Conservation (phyloP, 768 basidiomycete genomes). For the Termitomyces bulborhizus region DNA sequence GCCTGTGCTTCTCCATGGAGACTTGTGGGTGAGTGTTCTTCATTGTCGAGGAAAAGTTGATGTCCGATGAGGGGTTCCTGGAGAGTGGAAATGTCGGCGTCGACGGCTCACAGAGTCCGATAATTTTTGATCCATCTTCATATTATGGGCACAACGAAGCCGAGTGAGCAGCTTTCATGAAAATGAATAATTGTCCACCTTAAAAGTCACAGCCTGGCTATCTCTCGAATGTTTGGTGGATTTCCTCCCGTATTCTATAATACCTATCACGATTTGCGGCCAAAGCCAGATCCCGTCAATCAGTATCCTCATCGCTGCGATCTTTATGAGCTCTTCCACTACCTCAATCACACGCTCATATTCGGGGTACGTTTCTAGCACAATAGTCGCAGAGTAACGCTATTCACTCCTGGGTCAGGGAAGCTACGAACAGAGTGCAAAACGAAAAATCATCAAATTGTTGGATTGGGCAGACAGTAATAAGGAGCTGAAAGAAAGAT, state of each 20-base stretch:
- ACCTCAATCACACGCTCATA: conserved; percentile 73
- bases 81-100: conserved; percentile 73
- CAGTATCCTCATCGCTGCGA: conserved; percentile 60
- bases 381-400: background rate
- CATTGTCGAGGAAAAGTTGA: background rate
- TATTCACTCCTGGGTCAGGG: conserved; percentile 24
- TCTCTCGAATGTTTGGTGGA: conserved; percentile 77
- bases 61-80: background rate
- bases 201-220: conserved; percentile 49
- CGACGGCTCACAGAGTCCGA: conserved; percentile 46
- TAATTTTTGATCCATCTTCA: conserved; percentile 76
- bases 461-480: conserved; percentile 9
- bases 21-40: conserved; percentile 58
- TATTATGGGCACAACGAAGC: conserved; percentile 80
- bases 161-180: conserved; percentile 43
- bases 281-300: conserved; percentile 58
- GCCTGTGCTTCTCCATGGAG: conserved; percentile 73
- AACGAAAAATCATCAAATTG: conserved; percentile 34
- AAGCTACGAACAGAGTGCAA: conserved; percentile 49
- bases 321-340: conserved; percentile 78
- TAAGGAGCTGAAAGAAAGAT: background rate
- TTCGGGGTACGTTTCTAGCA: conserved; percentile 54
- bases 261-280: conserved; percentile 56
- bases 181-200: background rate
- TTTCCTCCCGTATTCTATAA: conserved; percentile 58